Conservation (phyloP, 768 basidiomycete species). For the Phanerochaete sordida region DNA sequence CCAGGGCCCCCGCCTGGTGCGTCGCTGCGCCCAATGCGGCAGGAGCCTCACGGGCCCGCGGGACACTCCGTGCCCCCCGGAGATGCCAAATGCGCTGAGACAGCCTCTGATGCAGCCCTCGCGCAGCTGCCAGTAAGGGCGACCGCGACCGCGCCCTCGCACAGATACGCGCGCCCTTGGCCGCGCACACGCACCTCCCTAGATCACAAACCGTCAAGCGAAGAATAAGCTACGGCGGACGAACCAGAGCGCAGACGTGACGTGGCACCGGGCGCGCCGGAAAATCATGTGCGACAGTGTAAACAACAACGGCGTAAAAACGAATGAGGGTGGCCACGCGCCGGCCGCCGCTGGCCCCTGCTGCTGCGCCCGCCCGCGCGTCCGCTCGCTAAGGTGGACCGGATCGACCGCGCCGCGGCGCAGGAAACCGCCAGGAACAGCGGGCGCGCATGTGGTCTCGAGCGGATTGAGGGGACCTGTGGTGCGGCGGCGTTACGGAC, state of each 20-base stretch:
- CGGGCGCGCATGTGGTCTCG: too few relatives aligned
- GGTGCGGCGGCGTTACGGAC: neutral
- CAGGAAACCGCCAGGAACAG: too few relatives aligned
- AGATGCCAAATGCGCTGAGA: neutral
- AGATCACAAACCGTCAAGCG: neutral
- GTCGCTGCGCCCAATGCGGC: neutral
- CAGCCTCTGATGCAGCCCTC: neutral
- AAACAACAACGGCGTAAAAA: too few relatives aligned
- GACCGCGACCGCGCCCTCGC: neutral
- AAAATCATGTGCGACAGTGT: neutral
- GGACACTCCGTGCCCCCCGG: neutral
- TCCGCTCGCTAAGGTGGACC: neutral
- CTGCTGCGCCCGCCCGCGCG: neutral
- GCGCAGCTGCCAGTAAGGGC: neutral
- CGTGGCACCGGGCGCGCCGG: neutral
- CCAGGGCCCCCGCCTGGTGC: too few relatives aligned
- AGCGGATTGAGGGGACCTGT: too few relatives aligned
- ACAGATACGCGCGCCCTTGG: neutral
- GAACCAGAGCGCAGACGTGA: neutral
- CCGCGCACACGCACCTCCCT: neutral
- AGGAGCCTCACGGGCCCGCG: neutral
- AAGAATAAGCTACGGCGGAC: neutral
- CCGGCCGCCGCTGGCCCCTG: neutral
- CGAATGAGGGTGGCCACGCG: too few relatives aligned
- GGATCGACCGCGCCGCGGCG: too few relatives aligned